phyloP scores from a whole-genome alignment of 805 yeast genomes.

The Wickerhamiella galacta region DNA sequence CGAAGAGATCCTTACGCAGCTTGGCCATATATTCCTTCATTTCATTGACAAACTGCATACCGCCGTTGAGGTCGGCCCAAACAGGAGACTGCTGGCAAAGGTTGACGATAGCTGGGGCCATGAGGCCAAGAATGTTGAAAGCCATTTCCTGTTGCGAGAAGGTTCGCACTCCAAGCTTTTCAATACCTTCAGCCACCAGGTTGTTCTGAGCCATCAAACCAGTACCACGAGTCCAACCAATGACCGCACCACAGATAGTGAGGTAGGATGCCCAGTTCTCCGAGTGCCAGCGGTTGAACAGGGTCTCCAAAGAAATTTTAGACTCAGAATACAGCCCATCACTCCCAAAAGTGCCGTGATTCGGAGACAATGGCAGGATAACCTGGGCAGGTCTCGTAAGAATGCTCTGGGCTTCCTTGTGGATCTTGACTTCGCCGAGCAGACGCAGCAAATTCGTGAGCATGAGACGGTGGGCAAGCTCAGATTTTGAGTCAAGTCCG shows the following conservation, averaged over 20 bases:
- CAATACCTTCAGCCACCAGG: conserved; percentile 95
- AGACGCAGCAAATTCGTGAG: conserved; percentile 85
- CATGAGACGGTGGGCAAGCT: conserved; percentile 97
- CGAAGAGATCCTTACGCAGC: conserved; percentile 55
- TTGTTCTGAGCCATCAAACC: conserved; percentile 97
- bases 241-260: conserved; percentile 94
- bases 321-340: conserved; percentile 98
- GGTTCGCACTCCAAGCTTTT: conserved; percentile 88
- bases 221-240: conserved; percentile 99
- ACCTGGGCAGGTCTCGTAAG: conserved; percentile 98
- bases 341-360: conserved; percentile 97
- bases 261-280: conserved; percentile 92
- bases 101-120: conserved; percentile 71
- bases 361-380: conserved; percentile 90
- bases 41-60: conserved; percentile 83
- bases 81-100: conserved; percentile 88
- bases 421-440: conserved; percentile 75
- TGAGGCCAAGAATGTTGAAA: conserved; percentile 85
- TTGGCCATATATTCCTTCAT: conserved; percentile 72
- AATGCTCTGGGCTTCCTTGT: conserved; percentile 55
- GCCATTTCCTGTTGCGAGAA: conserved; percentile 99
- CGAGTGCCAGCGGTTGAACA: conserved; percentile 97
- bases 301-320: conserved; percentile 82
- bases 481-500: conserved; percentile 84
- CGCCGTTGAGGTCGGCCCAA: conserved; percentile 97